These are phyloP conservation scores for Coriolopsis trogii DNA, from an alignment of 1,284 basidiomycete genomes.

Conservation along the genomic window DNA sequence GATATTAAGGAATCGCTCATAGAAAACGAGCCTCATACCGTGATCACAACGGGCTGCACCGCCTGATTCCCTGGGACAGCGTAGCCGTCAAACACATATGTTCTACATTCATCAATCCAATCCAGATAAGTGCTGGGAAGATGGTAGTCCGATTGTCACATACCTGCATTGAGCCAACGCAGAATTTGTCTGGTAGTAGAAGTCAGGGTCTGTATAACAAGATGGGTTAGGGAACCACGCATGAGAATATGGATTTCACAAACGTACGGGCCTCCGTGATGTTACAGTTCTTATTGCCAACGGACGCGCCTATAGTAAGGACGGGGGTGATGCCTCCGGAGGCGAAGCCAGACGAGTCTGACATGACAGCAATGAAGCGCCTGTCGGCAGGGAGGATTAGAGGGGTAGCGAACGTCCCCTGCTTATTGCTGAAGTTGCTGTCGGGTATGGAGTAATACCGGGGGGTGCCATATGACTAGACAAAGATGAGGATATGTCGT, in stretches of 20 bases:
- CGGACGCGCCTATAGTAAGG: slow-evolving; percentile 51
- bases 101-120: not conserved
- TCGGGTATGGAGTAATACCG: slow-evolving; percentile 60
- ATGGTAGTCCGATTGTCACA: slow-evolving; percentile 16
- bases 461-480: slow-evolving; percentile 54
- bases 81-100: not conserved
- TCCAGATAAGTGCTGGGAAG: not conserved
- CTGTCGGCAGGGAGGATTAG: slow-evolving; percentile 45
- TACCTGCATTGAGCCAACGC: slow-evolving; percentile 69
- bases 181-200: slow-evolving; percentile 51
- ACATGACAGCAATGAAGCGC: slow-evolving; percentile 65
- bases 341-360: slow-evolving; percentile 69
- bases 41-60: slow-evolving; percentile 60
- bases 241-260: slow-evolving; percentile 5
- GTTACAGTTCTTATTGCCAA: slow-evolving; percentile 51
- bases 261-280: slow-evolving; percentile 46
- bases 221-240: not conserved
- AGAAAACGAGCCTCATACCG: slow-evolving; percentile 42
- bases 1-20: not conserved
- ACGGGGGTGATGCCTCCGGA: slow-evolving; percentile 61
- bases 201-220: slow-evolving; percentile 36
- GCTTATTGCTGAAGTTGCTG: slow-evolving; percentile 52
- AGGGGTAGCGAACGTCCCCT: slow-evolving; percentile 54
- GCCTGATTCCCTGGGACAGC: slow-evolving; percentile 53
- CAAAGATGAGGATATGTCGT: not conserved